Percentiles rank a stretch among this genome's conserved stretches.
These are phyloP conservation scores for Phaeodactylum tricornutum DNA, from an alignment of 108 stramenopile species.

Conservation along the genomic window DNA sequence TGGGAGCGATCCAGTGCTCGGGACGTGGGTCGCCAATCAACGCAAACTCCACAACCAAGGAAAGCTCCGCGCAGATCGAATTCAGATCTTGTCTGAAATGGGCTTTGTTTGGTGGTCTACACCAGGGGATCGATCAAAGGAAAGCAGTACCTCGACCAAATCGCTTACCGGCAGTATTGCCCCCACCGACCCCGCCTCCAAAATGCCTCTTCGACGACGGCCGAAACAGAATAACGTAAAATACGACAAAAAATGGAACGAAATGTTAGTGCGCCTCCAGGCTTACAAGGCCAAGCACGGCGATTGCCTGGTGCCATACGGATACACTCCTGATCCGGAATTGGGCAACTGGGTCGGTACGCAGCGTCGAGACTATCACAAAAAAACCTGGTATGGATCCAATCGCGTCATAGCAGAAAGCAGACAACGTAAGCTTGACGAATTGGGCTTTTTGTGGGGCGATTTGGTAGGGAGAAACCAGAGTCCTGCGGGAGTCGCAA, in stretches of 20 bases:
- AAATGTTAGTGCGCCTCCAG: constrained; percentile 7
- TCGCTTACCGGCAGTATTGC: no score
- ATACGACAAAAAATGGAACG: neutral
- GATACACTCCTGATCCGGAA: constrained; percentile 13
- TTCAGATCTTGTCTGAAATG: constrained; percentile 37
- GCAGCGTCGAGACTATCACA: no score
- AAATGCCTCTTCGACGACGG: no score
- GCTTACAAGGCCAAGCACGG: constrained; percentile 17
- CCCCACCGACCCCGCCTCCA: no score
- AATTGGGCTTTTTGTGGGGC: constrained; percentile 67
- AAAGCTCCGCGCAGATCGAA: constrained; percentile 46
- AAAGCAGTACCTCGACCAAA: constrained; percentile 8
- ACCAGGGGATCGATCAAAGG: constrained; percentile 26
- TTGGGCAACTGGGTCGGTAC: constrained; percentile 21
- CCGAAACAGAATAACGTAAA: no score
- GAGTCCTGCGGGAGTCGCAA: no score
- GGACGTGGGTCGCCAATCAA: constrained; percentile 23
- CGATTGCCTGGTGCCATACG: constrained; percentile 23
- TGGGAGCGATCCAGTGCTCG: constrained; percentile 24
- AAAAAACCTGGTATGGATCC: neutral
- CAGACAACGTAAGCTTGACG: constrained; percentile 47
- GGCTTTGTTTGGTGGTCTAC: constrained; percentile 70
- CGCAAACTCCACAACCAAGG: no score
- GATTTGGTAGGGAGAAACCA: constrained; percentile 35
- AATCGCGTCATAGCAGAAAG: constrained; percentile 25